Percentiles rank a stretch among this genome's conserved stretches.
These are phyloP conservation scores for Erodium maritimum DNA, from an alignment of 345 rosid species.

Conservation along the genomic window DNA sequence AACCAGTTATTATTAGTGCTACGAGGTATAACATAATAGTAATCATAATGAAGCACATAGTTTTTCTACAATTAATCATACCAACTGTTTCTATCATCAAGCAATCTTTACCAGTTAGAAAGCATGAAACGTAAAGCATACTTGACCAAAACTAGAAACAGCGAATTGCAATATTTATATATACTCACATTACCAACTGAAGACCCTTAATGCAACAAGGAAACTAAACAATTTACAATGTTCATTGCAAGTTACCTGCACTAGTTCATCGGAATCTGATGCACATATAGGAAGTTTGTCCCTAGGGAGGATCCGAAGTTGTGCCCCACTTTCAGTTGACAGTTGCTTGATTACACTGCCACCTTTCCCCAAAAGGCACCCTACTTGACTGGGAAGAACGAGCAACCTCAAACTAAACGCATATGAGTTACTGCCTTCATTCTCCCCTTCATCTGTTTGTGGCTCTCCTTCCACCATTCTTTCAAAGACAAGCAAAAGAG, in stretches of 20 bases:
- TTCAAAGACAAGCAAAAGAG: conserved; percentile 44
- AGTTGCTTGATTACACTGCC: conserved; percentile 55
- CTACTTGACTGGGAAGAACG: conserved; percentile 48
- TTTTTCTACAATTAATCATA: too few species aligned
- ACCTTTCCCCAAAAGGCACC: conserved; percentile 56
- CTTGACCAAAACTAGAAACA: not conserved
- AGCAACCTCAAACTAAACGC: conserved; percentile 37
- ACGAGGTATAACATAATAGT: not conserved
- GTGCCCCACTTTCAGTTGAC: conserved; percentile 52
- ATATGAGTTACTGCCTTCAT: conserved; percentile 23
- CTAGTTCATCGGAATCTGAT: conserved; percentile 43
- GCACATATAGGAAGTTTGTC: conserved; percentile 51
- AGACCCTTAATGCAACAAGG: not conserved
- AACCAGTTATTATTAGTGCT: not conserved
- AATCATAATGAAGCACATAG: too few species aligned
- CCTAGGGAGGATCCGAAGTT: conserved; percentile 52
- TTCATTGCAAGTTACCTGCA: conserved; percentile 32
- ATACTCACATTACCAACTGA: not conserved
- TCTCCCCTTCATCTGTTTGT: conserved; percentile 21
- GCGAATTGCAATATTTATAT: too few species aligned
- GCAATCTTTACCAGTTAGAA: not conserved
- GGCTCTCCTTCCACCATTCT: conserved; percentile 36
- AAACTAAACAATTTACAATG: not conserved
- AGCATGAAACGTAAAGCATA: not conserved
- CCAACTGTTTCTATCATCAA: not conserved